Base-by-base conservation (phyloP, 441 rosid species). In the Codiaeum variegatum region DNA sequence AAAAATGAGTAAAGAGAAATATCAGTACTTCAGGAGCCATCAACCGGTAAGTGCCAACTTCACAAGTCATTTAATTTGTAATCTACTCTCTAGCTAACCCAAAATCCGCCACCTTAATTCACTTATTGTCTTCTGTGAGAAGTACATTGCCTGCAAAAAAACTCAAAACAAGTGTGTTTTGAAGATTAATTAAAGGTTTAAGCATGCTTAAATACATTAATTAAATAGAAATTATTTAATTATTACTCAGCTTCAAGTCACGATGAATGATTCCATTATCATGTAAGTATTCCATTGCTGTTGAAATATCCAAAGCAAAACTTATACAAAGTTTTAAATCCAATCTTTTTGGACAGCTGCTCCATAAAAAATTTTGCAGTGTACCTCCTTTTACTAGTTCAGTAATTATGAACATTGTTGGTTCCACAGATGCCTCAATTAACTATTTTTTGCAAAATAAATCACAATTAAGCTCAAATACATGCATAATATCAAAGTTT, bases 21-120 rank as follows among this genome's bases (percentile, higher is more conserved):
- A 65, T n/a, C n/a, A 16, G 60, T 73, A 91, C 92, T 88, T 86
- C 93, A 1, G 94, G 94, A 75, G 96, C 96, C 96, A 91, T 91
- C 88, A 88, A 91, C 66, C 87, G 82, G 73, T 85, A 89, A 52
- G 90, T 86, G 12, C 96, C 96, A n/a, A 80, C 88, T 75, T 84
- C 94, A 80, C 85, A 74, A 40, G 88, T 85, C 96, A 89, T 88
- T 19, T 75, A 80, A 36, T 63, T 73, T 47, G 36, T 56, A 31
- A 69, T 60, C 73, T 81, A 84, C 72, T 86, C 90, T 78, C 87
- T 85, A 1, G 89, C 91, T 32, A 86, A 66, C 31, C 94, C 94
- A 65, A 91, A 88, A 72, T 86, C 92, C 31, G 86, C 85, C 71
- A 91, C 59, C 71, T 88, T 91, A 47, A 86, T 69, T 11, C 56